Base-by-base conservation (phyloP, 2,329 filamentous ascomycete species). In the Penicillium concentricum region DNA sequence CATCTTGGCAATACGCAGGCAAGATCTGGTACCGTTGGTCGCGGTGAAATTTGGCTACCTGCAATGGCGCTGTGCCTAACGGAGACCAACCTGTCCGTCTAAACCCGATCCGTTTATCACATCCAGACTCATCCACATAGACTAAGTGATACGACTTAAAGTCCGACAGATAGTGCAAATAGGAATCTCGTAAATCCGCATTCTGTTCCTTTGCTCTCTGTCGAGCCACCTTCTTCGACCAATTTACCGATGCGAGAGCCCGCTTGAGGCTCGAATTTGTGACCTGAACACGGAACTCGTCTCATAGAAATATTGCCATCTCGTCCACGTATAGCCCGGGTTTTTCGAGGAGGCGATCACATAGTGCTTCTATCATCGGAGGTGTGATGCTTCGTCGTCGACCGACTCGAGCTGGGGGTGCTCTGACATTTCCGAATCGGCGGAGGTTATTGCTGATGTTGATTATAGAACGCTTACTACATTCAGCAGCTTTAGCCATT, bases 271-370 rank as follows among this genome's bases (percentile, higher is more conserved):
- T 50, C 5, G 37, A 50, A 32, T 30, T 50, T 30, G 47, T 50
- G 7, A 50, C 47, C 46, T 32, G 24, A 18, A 41, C 15, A 26
- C n/a, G 16, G n/a, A 41, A 41, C 24, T 41, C 26, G 10, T 50
- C 51, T 54, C 39, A 58, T 38, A 69, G 46, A 51, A 66, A 63
- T 48, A 62, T 38, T 20, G 48, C 58, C 51, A 68, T 62, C 50
- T 65, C 59, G 30, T 64, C 59, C 44, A 61, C 49, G 52, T 67
- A 65, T 43, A 66, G 35, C 54, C 58, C 51, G 16, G 68, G 66
- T 48, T 67, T 62, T 57, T 66, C 58, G 35, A 57, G 51, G 24
- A 69, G 59, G 43, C 60, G 53, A 48, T 70, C 55, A 58, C 55
- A 58, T 18, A 70, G 58, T 26, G 60, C 62, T 22, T 65, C 55